Evolutionary conservation across 441 rosid genomes (phyloP).

Genomic region (Eruca vesicaria): DNA sequence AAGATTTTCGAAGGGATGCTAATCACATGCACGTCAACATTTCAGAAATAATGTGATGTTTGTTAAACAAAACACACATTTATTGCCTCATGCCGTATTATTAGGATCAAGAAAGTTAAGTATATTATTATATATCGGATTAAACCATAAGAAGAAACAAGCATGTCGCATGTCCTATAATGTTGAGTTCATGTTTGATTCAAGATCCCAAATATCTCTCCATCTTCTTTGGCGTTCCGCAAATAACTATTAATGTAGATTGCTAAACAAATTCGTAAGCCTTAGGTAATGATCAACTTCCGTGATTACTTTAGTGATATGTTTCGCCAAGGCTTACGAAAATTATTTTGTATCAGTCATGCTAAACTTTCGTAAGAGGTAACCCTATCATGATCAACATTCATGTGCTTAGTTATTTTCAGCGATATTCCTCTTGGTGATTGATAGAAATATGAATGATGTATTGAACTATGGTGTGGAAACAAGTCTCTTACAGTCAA

Average conservation of each 20-base stretch:
- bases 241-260: background rate
- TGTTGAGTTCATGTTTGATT: constrained; percentile 12
- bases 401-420: background rate
- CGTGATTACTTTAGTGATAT: background rate
- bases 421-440: background rate
- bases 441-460: background rate
- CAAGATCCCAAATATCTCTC: background rate
- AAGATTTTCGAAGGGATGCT: background rate
- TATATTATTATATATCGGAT: background rate
- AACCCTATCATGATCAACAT: too few species aligned
- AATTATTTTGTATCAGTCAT: background rate
- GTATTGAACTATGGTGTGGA: background rate
- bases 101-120: constrained; percentile 15
- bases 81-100: constrained; percentile 25
- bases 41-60: constrained; percentile 20
- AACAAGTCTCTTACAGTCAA: background rate
- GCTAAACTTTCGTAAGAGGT: background rate
- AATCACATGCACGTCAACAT: constrained; percentile 24
- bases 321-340: background rate
- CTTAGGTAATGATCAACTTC: background rate
- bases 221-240: background rate
- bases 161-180: background rate
- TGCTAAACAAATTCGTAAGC: background rate
- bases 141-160: constrained; percentile 7
- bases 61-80: constrained; percentile 23